phyloP scores from a whole-genome alignment of 805 yeast genomes.

The Pichia californica region DNA sequence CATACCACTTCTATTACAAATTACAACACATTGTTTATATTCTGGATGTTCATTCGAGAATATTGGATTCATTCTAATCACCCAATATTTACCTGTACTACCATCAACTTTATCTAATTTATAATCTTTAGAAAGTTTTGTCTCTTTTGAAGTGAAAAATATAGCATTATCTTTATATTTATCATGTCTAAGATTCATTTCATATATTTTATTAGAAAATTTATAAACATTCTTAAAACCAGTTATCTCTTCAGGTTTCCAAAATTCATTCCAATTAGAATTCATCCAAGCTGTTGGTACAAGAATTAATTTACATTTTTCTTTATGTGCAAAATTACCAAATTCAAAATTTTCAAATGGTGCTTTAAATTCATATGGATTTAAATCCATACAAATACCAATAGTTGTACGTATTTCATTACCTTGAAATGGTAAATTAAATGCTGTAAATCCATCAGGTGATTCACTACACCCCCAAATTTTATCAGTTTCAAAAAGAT shows the following conservation, averaged over 20 bases:
- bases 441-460: conserved; percentile 50
- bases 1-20: conserved; percentile 73
- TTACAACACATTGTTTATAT: conserved; percentile 33
- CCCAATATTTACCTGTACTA: conserved; percentile 51
- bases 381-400: conserved; percentile 93
- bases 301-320: conserved; percentile 49
- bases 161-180: conserved; percentile 4
- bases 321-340: conserved; percentile 42
- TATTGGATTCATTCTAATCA: conserved; percentile 44
- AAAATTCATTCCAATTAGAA: conserved; percentile 34
- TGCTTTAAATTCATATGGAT: conserved; percentile 78
- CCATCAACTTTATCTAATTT: conserved; percentile 17
- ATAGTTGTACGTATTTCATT: conserved; percentile 40
- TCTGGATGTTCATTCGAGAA: conserved; percentile 15
- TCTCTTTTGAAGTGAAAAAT: neutral
- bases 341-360: conserved; percentile 74
- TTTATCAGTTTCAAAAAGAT: conserved; percentile 73
- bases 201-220: conserved; percentile 11
- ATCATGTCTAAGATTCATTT: conserved; percentile 15
- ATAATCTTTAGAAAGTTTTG: conserved; percentile 9
- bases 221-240: conserved; percentile 16
- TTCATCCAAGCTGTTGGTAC: conserved; percentile 86
- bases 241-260: conserved; percentile 16
- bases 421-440: conserved; percentile 35
- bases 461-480: conserved; percentile 74